phyloP scores from a whole-genome alignment of 306 rosid species.

The Bauhinia variegata region DNA sequence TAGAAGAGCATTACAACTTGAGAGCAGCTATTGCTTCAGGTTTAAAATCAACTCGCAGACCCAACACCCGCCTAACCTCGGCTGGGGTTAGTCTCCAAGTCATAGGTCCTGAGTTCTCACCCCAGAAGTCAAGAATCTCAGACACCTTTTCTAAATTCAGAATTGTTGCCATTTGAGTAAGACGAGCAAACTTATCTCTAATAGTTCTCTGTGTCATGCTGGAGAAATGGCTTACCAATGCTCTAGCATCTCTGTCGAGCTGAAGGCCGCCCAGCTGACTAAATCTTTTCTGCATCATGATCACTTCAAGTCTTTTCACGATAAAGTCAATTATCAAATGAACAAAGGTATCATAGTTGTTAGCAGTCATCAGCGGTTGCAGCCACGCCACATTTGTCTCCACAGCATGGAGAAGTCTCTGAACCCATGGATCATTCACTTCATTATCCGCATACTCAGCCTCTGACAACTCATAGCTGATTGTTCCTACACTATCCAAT shows the following conservation, averaged over 20 bases:
- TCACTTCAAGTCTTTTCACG: slow-evolving; percentile 93
- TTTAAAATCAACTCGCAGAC: slow-evolving; percentile 90
- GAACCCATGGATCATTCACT: slow-evolving; percentile 99
- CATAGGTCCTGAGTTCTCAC: slow-evolving; percentile 98
- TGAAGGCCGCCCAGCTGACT: slow-evolving; percentile 99
- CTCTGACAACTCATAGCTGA: slow-evolving; percentile 89
- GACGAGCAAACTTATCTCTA: slow-evolving; percentile 93
- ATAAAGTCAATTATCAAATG: slow-evolving; percentile 85
- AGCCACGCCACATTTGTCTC: slow-evolving; percentile 86
- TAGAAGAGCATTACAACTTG: slow-evolving; percentile 57
- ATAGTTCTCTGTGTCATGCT: slow-evolving; percentile 92
- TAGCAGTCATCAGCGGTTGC: slow-evolving; percentile 86
- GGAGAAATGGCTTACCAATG: slow-evolving; percentile 92
- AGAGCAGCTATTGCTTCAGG: slow-evolving; percentile 88
- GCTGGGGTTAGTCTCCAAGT: slow-evolving; percentile 98
- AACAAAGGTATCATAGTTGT: slow-evolving; percentile 78
- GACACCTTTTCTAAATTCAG: slow-evolving; percentile 94
- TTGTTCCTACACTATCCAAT: slow-evolving; percentile 80
- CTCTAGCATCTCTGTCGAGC: slow-evolving; percentile 92
- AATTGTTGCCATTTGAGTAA: slow-evolving; percentile 94
- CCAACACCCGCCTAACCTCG: slow-evolving; percentile 93
- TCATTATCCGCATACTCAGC: slow-evolving; percentile 91
- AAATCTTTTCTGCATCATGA: slow-evolving; percentile 94
- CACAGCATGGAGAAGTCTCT: slow-evolving; percentile 91
- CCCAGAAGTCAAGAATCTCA: slow-evolving; percentile 98